These are phyloP conservation scores for Cystofilobasidium ferigula DNA, from an alignment of 768 basidiomycete genomes.

Conservation along the genomic window DNA sequence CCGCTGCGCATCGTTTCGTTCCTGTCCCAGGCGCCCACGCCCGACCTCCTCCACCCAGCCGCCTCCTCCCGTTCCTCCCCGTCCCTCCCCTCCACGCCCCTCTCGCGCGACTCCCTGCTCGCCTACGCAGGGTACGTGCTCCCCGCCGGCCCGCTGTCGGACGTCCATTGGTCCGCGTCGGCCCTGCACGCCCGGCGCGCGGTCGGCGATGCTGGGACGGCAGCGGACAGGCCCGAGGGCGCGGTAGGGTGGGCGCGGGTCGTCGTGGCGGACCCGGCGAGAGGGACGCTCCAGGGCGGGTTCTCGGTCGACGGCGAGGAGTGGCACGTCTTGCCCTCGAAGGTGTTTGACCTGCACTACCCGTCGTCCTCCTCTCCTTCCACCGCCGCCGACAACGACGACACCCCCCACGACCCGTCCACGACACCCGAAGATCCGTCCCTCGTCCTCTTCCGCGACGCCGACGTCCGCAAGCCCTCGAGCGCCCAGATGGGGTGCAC, in stretches of 20 bases:
- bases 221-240: constrained; percentile 37
- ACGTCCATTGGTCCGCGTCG: constrained; percentile 53
- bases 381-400: constrained; percentile 45
- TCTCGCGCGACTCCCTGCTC: constrained; percentile 46
- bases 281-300: constrained; percentile 62
- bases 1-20: neutral
- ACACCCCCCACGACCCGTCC: constrained; percentile 39
- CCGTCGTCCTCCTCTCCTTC: neutral
- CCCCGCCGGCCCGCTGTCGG: constrained; percentile 44
- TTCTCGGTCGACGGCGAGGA: constrained; percentile 58
- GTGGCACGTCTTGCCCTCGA: constrained; percentile 60
- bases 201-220: no score
- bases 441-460: constrained; percentile 66
- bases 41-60: constrained; percentile 32
- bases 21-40: constrained; percentile 29
- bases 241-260: constrained; percentile 67
- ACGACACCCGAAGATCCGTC: no score
- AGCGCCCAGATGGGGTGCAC: constrained; percentile 47
- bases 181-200: constrained; percentile 35
- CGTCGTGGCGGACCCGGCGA: constrained; percentile 51
- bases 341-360: constrained; percentile 47
- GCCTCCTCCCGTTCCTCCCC: constrained; percentile 41
- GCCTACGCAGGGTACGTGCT: constrained; percentile 63
- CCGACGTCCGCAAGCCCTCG: constrained; percentile 53
- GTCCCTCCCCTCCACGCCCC: constrained; percentile 48